These are phyloP conservation scores for Populus simonii DNA, from an alignment of 345 rosid genomes.

Conservation along the genomic window DNA sequence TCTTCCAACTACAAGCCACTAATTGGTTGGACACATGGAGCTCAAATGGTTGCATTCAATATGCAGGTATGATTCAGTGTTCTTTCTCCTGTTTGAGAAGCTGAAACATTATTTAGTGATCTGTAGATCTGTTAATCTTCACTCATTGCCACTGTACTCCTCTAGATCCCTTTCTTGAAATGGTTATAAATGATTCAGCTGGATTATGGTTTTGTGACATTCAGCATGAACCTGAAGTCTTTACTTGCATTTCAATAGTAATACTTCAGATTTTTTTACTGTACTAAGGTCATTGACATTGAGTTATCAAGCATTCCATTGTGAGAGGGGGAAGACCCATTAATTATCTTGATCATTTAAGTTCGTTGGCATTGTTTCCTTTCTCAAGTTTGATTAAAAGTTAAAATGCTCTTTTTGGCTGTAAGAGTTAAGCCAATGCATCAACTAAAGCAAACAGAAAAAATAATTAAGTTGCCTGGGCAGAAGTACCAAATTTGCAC, in stretches of 20 bases:
- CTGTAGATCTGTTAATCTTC: not conserved
- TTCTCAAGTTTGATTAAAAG: not conserved
- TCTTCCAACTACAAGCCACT: slow-evolving; percentile 65
- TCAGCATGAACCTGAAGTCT: not conserved
- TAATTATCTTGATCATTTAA: not conserved
- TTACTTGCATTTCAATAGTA: not conserved
- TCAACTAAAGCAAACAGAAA: not conserved
- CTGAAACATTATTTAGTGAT: not conserved
- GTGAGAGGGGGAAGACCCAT: not conserved
- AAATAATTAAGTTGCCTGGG: not conserved
- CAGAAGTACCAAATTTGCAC: not conserved
- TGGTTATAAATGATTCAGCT: not conserved
- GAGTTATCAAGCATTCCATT: not conserved
- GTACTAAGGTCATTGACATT: not conserved
- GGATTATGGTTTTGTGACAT: not conserved
- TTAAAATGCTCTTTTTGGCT: not conserved
- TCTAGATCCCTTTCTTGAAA: not conserved
- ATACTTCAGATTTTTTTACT: not conserved
- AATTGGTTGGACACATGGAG: slow-evolving; percentile 36
- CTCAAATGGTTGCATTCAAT: slow-evolving; percentile 36
- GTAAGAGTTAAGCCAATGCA: not conserved
- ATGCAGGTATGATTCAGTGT: slow-evolving; percentile 25
- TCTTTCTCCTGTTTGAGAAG: not conserved
- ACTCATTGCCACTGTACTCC: not conserved
- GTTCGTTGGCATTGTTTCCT: not conserved